These are phyloP conservation scores for Aspergillus sp. DNA, from an alignment of 2,329 filamentous ascomycete genomes.

Conservation along the genomic window DNA sequence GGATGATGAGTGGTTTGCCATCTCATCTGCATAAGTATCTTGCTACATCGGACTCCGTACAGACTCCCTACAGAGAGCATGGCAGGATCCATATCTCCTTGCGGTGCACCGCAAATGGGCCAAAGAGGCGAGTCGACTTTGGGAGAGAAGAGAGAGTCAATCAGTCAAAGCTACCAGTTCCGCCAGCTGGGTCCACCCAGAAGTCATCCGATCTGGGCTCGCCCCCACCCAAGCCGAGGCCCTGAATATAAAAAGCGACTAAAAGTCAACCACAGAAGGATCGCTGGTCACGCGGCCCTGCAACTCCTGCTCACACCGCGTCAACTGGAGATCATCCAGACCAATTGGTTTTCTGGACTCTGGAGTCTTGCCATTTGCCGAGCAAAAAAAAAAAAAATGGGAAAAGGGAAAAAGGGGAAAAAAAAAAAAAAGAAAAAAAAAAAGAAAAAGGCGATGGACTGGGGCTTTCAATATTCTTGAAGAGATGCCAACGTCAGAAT, in stretches of 20 bases:
- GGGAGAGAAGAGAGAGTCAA: too few relatives aligned
- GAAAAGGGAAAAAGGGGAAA: too few relatives aligned
- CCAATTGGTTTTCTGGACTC: too few relatives aligned
- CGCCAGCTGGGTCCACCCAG: constrained; percentile 5
- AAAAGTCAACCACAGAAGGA: constrained; percentile 3
- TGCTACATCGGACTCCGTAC: neutral
- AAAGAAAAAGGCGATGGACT: too few relatives aligned
- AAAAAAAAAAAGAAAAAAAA: too few relatives aligned
- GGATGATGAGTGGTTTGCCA: neutral
- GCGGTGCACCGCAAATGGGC: too few relatives aligned
- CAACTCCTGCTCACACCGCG: constrained; percentile 13
- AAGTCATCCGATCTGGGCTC: constrained; percentile 19
- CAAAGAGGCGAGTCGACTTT: too few relatives aligned
- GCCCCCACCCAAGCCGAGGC: constrained; percentile 20
- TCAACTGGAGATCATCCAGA: constrained; percentile 16
- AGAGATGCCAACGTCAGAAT: too few relatives aligned
- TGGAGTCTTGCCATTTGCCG: neutral
- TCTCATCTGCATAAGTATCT: neutral
- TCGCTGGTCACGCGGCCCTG: constrained; percentile 22
- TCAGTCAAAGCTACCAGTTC: too few relatives aligned
- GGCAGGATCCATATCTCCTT: too few relatives aligned
- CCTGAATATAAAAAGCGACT: neutral
- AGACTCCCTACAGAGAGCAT: neutral
- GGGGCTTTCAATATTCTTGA: too few relatives aligned
- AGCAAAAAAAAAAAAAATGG: too few relatives aligned